Conservation (phyloP, 768 basidiomycete species). For the Pisolithus tinctorius region DNA sequence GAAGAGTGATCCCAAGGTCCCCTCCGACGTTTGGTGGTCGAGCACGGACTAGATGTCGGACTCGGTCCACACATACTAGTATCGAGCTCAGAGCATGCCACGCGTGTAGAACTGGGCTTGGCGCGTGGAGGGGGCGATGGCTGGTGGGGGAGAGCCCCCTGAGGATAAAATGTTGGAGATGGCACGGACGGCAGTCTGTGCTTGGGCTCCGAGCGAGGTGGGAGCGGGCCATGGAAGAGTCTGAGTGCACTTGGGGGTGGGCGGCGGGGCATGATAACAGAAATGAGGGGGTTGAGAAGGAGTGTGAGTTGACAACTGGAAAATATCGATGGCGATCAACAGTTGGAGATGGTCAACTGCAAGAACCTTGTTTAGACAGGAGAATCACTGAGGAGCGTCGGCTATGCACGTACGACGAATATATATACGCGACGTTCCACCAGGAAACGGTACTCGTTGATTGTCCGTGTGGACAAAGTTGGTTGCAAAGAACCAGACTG, state of each 20-base stretch:
- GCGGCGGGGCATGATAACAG: constrained; percentile 53
- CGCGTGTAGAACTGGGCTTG: constrained; percentile 6
- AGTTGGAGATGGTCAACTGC: neutral
- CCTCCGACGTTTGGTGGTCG: constrained; percentile 22
- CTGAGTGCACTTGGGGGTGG: constrained; percentile 60
- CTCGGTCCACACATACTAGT: constrained; percentile 12
- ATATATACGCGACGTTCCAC: neutral
- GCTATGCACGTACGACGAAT: neutral
- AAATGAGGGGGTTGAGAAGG: neutral
- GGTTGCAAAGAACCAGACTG: too few relatives aligned
- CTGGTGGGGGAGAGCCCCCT: constrained; percentile 18
- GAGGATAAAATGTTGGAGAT: constrained; percentile 40
- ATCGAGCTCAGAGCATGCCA: constrained; percentile 21
- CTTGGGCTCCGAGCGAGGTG: constrained; percentile 52
- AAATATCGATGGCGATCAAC: neutral
- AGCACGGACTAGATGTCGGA: constrained; percentile 8
- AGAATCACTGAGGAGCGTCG: neutral
- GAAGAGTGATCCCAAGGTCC: constrained; percentile 59
- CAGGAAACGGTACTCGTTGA: neutral
- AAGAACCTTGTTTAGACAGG: neutral
- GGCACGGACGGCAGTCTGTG: constrained; percentile 66
- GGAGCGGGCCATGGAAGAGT: constrained; percentile 55
- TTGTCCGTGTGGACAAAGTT: neutral
- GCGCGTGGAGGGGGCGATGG: constrained; percentile 15
- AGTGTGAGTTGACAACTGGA: neutral